A percentile compares a stretch with the other conserved stretches of the same genome.
Evolutionary conservation across 129 eudicot genomes (phyloP).

Genomic region (Flaveria bidentis): DNA sequence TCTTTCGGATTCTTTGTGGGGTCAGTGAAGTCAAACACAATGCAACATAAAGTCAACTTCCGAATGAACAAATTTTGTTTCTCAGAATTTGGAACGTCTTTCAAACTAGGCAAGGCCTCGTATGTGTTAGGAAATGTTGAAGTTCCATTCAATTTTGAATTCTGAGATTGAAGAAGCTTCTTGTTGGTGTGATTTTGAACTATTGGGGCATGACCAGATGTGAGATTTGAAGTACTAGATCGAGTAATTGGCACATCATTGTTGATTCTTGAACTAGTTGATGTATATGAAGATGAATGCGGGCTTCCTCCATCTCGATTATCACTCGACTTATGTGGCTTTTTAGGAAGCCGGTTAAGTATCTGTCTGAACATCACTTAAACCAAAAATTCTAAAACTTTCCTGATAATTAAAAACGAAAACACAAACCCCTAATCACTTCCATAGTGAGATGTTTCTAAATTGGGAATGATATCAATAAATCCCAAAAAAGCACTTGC

Average conservation of each 20-base stretch:
- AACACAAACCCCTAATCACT: not conserved
- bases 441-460: conserved; percentile 19
- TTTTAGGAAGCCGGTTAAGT: conserved; percentile 63
- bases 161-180: conserved; percentile 42
- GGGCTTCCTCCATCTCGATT: conserved; percentile 53
- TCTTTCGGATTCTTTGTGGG: conserved; percentile 60
- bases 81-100: conserved; percentile 57
- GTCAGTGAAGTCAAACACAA: conserved; percentile 60
- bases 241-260: conserved; percentile 29
- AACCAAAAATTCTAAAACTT: conserved; percentile 20
- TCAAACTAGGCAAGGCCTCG: conserved; percentile 55
- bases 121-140: conserved; percentile 25
- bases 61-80: conserved; percentile 54
- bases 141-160: conserved; percentile 41
- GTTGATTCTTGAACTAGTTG: conserved; percentile 44
- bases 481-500: not conserved
- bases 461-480: conserved; percentile 11
- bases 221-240: conserved; percentile 32
- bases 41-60: conserved; percentile 57
- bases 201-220: conserved; percentile 9
- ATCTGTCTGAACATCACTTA: conserved; percentile 57
- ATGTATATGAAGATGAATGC: conserved; percentile 43
- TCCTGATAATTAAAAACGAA: conserved; percentile 21
- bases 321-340: conserved; percentile 54
- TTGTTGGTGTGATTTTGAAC: conserved; percentile 37